Base-by-base conservation (phyloP, 306 rosid species). In the Corylus heterophylla region DNA sequence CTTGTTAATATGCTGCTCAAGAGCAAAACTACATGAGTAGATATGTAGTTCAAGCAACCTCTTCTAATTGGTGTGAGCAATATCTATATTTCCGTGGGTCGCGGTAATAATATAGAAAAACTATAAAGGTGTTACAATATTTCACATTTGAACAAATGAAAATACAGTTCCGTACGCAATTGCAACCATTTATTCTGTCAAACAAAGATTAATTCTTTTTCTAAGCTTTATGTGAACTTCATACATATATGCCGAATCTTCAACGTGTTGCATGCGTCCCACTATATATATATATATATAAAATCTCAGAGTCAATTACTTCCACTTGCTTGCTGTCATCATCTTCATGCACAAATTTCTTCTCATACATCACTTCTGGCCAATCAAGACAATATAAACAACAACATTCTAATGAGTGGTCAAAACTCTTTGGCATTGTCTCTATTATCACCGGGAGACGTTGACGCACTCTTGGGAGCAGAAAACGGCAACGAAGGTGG, bases 401-500 rank as follows among this genome's bases (percentile, higher is more conserved):
- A 27, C 59, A 16, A 42, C 45, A 6, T 59, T 59, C 31, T 59
- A 59, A 25, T 25, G 66, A 11, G 66, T 5, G 25, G 12, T 10
- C 56, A 27, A 3, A 64, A 73, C 77, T 45, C 54, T 64, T 51
- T 76, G 86, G 64, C 71, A 49, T 74, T 81, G 27, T 87, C 91
- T 81, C 79, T 85, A 70, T 84, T 83, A 52, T 83, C 82, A 1
- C 79, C 76, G 22, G 98, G 89, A 80, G 95, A 88, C 1, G 92
- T 71, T 59, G 97, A 89, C 0, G 93, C 87, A 79, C 86, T 90
- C 76, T 90, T 91, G 61, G 95, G 71, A 29, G 80, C 59, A 13
- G 97, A 82, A 78, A 88, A 84, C 14, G 94, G 86, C 86, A 89
- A 75, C 44, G 98, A 76, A 14, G 94, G 85, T 2, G 91, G 85